Percentiles rank a stretch among this genome's conserved stretches.
phyloP scores from a whole-genome alignment of 306 rosid genomes.

The Cucurbita maxima region DNA sequence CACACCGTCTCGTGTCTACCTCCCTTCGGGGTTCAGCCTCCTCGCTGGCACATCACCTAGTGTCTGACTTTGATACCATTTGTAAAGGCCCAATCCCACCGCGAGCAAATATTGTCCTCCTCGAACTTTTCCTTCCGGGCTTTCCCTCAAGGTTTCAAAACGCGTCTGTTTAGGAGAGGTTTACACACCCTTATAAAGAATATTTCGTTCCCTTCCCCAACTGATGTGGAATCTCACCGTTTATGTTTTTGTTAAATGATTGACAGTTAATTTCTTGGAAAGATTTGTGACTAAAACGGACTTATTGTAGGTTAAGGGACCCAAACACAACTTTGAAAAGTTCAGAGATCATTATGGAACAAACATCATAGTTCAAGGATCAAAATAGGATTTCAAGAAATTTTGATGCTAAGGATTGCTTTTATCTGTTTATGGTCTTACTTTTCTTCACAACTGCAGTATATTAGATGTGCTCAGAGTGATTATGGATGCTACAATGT shows the following conservation, averaged over 20 bases:
- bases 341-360: not conserved
- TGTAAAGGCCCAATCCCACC: no score
- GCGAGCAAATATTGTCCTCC: no score
- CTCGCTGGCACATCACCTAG: no score
- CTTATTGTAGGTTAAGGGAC: not conserved
- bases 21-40: no score
- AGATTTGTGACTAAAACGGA: not conserved
- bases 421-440: not conserved
- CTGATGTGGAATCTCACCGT: no score
- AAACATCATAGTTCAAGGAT: not conserved
- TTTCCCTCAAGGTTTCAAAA: no score
- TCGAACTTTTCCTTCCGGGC: no score
- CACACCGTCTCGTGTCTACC: no score
- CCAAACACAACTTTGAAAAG: not conserved
- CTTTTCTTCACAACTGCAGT: constrained; percentile 29
- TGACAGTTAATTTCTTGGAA: not conserved
- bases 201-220: no score
- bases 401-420: not conserved
- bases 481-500: constrained; percentile 72
- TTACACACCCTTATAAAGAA: no score
- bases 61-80: no score
- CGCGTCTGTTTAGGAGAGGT: no score
- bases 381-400: not conserved
- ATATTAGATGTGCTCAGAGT: constrained; percentile 78
- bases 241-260: not conserved